These are phyloP conservation scores for Carex sylvatica DNA, from an alignment of 202 grass and related monocot genomes.

Conservation along the genomic window DNA sequence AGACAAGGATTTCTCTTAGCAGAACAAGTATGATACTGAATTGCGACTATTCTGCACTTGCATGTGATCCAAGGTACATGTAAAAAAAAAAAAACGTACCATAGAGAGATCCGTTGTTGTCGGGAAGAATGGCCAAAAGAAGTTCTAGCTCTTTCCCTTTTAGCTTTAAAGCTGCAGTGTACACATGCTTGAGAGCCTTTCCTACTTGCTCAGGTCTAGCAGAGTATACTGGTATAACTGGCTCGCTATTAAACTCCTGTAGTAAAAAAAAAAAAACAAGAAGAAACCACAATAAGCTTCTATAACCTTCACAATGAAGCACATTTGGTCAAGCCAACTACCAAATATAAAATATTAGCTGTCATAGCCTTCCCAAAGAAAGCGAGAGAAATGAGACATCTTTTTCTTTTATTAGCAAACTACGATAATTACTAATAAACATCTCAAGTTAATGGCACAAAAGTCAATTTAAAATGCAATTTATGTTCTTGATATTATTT, in stretches of 20 bases:
- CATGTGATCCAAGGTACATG: not conserved
- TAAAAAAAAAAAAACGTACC: conserved; percentile 37
- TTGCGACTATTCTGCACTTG: not conserved
- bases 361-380: not conserved
- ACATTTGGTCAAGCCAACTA: not conserved
- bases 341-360: not conserved
- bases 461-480: not conserved
- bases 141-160: conserved; percentile 96
- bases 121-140: conserved; percentile 87
- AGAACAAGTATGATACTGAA: not conserved
- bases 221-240: conserved; percentile 81
- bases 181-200: conserved; percentile 88
- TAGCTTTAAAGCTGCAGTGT: conserved; percentile 66
- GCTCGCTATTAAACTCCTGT: conserved; percentile 87
- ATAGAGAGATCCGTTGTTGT: conserved; percentile 94
- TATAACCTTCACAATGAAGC: not conserved
- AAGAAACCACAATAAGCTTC: not conserved
- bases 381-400: not conserved
- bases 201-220: conserved; percentile 85
- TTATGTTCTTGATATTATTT: not conserved
- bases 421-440: not conserved
- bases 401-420: not conserved
- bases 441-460: not conserved
- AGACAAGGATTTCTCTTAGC: not conserved
- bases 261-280: not conserved